Conservation (phyloP, 768 basidiomycete species). For the Pilatotrama ljubarskyi region DNA sequence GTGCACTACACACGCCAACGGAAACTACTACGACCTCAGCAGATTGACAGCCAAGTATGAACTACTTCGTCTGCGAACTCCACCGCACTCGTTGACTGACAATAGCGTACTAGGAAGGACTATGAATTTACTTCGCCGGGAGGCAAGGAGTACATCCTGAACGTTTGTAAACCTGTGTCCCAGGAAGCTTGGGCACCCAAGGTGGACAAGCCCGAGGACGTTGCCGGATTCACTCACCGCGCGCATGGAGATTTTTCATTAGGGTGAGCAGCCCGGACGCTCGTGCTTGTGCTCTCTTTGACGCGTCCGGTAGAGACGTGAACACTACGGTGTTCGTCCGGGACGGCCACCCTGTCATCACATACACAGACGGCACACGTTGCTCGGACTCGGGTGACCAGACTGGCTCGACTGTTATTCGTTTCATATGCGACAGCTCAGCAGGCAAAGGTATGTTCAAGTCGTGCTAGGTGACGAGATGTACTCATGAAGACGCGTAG, state of each 20-base stretch:
- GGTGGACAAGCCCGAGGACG: constrained; percentile 49
- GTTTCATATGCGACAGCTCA: constrained; percentile 75
- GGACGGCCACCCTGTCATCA: constrained; percentile 54
- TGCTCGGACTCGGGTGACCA: constrained; percentile 52
- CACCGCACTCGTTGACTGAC: constrained; percentile 9
- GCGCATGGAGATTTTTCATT: constrained; percentile 71
- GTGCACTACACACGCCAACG: constrained; percentile 59
- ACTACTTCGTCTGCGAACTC: not conserved
- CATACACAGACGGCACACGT: constrained; percentile 61
- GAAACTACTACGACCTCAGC: constrained; percentile 67
- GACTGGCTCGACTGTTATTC: constrained; percentile 64
- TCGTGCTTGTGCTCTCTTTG: not conserved
- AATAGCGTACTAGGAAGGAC: constrained; percentile 53
- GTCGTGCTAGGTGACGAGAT: not conserved
- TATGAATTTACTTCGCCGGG: constrained; percentile 53
- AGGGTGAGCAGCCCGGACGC: constrained; percentile 47
- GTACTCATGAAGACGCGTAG: constrained; percentile 26
- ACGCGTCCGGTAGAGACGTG: constrained; percentile 41
- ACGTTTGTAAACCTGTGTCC: constrained; percentile 59
- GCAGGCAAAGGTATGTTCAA: constrained; percentile 51
- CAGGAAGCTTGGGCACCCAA: constrained; percentile 61
- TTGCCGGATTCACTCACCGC: constrained; percentile 62
- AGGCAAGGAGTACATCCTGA: constrained; percentile 53
- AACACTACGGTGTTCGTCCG: constrained; percentile 65
- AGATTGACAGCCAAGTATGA: constrained; percentile 58